Percentiles rank a stretch among this genome's conserved stretches.
These are phyloP conservation scores for Hippophae tibetana DNA, from an alignment of 306 rosid genomes.

Conservation along the genomic window DNA sequence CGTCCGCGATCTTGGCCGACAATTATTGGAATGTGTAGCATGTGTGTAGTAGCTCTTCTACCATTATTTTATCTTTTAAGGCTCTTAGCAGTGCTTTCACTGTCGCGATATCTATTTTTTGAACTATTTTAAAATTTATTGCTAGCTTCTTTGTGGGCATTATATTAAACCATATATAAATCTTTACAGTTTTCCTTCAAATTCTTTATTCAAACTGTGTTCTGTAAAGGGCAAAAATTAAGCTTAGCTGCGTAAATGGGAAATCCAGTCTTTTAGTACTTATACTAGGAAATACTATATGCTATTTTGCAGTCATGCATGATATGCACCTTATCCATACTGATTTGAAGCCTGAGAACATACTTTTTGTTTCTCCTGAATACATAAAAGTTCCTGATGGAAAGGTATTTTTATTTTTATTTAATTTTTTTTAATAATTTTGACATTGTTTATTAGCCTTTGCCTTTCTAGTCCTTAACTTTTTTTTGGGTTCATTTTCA, in stretches of 20 bases:
- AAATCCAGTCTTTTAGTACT: constrained; percentile 1
- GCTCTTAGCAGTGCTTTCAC: neutral
- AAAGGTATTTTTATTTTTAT: constrained; percentile 18
- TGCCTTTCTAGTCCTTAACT: neutral
- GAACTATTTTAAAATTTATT: neutral
- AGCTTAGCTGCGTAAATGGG: neutral
- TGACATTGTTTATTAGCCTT: neutral
- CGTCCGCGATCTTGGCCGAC: constrained; percentile 93
- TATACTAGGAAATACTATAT: neutral
- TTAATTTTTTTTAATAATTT: neutral
- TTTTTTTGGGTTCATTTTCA: too few relatives aligned
- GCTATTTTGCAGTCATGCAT: constrained; percentile 65
- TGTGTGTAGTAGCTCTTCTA: constrained; percentile 59
- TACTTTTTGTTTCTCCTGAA: constrained; percentile 54
- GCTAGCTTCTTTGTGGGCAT: neutral
- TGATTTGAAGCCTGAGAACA: constrained; percentile 78
- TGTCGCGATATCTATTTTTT: neutral
- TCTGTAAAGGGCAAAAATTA: neutral
- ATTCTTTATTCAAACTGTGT: neutral
- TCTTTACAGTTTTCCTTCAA: neutral
- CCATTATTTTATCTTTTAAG: constrained; percentile 7
- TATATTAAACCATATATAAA: neutral
- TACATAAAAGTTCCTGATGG: constrained; percentile 61
- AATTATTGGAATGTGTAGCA: constrained; percentile 92
- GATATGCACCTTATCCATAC: constrained; percentile 72